Conservation (phyloP, 805 yeast species). For the Lachancea cidri region DNA sequence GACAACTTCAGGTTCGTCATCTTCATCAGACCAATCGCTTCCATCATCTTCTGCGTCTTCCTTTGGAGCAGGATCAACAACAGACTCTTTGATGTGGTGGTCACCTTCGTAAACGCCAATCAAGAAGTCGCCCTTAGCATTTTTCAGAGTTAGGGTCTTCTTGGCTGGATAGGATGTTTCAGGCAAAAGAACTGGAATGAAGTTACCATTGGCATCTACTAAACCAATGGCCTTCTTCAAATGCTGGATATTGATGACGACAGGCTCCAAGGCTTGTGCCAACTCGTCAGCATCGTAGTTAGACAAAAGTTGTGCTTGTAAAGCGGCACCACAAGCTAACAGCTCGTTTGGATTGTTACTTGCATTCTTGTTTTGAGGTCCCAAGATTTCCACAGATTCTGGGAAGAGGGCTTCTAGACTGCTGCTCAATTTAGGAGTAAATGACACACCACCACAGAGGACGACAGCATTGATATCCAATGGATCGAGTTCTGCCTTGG, state of each 20-base stretch:
- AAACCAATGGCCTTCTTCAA: constrained; percentile 79
- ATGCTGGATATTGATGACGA: constrained; percentile 85
- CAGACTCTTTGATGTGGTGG: constrained; percentile 75
- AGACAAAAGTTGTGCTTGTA: constrained; percentile 81
- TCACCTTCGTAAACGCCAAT: constrained; percentile 82
- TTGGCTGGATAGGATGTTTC: constrained; percentile 92
- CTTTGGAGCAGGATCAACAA: constrained; percentile 58
- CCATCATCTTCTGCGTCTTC: constrained; percentile 48
- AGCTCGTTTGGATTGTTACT: constrained; percentile 86
- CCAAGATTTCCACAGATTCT: constrained; percentile 56
- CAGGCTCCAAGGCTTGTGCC: constrained; percentile 69
- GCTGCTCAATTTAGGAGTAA: constrained; percentile 84
- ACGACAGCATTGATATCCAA: constrained; percentile 88
- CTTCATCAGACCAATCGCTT: constrained; percentile 49
- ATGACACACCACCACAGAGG: constrained; percentile 89
- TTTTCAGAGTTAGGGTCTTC: constrained; percentile 61
- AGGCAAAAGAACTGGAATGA: constrained; percentile 66
- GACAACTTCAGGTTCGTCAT: constrained; percentile 86
- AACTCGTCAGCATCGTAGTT: constrained; percentile 84
- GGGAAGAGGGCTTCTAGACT: constrained; percentile 75
- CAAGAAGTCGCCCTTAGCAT: constrained; percentile 54
- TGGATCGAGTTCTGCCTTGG: constrained; percentile 78
- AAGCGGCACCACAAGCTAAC: constrained; percentile 90
- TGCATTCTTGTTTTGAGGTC: constrained; percentile 75
- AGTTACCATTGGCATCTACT: constrained; percentile 64